Evolutionary conservation across 768 basidiomycete genomes (phyloP).

Genomic region (Tephrocybe rancida): DNA sequence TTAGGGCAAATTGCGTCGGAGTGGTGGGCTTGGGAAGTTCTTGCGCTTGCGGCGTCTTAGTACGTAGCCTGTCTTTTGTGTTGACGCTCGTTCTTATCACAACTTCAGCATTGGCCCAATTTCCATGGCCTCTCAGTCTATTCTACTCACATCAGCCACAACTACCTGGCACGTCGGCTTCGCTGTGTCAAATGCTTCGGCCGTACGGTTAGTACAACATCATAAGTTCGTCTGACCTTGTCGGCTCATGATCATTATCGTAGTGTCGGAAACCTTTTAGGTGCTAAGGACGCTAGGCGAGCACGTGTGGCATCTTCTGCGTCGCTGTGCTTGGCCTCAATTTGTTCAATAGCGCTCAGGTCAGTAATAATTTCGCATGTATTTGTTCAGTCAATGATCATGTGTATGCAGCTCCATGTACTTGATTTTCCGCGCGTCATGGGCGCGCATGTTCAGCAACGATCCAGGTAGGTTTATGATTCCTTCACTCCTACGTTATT

Average conservation of each 20-base stretch:
- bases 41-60: constrained; percentile 56
- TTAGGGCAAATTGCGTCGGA: constrained; percentile 78
- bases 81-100: not conserved
- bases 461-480: constrained; percentile 48
- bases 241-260: not conserved
- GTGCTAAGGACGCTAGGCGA: constrained; percentile 6
- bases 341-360: constrained; percentile 16
- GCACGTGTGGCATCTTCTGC: constrained; percentile 39
- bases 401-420: constrained; percentile 46
- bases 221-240: not conserved
- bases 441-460: constrained; percentile 76
- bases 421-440: constrained; percentile 58
- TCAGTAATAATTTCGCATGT: not conserved
- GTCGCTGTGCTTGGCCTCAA: constrained; percentile 63
- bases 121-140: constrained; percentile 84
- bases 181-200: constrained; percentile 76
- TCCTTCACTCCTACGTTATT: not conserved
- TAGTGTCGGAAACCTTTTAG: constrained; percentile 16
- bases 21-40: constrained; percentile 97
- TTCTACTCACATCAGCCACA: constrained; percentile 75
- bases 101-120: constrained; percentile 69
- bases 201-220: constrained; percentile 64
- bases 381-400: not conserved
- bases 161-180: constrained; percentile 82
- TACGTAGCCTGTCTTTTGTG: constrained; percentile 21